These are phyloP conservation scores for Geotrichum histeridarum DNA, from an alignment of 1,139 yeast species.

Conservation along the genomic window DNA sequence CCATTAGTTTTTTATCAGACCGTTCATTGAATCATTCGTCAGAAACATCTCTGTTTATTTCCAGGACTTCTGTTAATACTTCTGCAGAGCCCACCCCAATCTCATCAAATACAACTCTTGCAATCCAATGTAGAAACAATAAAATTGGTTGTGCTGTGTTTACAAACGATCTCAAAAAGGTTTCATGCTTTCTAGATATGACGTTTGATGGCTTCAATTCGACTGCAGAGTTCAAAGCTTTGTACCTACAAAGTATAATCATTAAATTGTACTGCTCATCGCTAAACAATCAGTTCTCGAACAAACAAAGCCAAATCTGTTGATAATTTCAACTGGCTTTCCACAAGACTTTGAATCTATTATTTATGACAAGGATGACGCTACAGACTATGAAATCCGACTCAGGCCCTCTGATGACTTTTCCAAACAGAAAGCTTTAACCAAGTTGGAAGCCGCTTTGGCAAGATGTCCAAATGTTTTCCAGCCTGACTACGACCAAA, in stretches of 20 bases:
- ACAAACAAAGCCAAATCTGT: conserved; percentile 7
- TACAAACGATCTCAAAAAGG: conserved; percentile 3
- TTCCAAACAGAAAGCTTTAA: conserved; percentile 14
- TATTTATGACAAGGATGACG: conserved; percentile 12
- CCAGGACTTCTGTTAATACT: no score
- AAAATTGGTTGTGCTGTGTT: conserved; percentile 16
- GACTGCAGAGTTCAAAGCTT: conserved; percentile 6
- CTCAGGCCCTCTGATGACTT: conserved; percentile 18
- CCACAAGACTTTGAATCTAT: conserved; percentile 12
- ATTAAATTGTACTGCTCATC: no score
- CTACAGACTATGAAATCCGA: conserved; percentile 9
- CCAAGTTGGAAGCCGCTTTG: conserved; percentile 10
- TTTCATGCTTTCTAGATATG: conserved; percentile 15
- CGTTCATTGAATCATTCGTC: no score
- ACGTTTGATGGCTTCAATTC: conserved; percentile 3
- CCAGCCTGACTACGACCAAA: conserved; percentile 17
- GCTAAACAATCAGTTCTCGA: conserved; percentile 4
- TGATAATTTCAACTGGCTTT: conserved; percentile 13
- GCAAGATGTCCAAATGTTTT: conserved; percentile 13
- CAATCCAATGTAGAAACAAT: conserved; percentile 6
- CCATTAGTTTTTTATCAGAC: no score
- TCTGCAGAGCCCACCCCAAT: no score
- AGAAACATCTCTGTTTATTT: no score
- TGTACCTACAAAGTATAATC: conserved; percentile 12
- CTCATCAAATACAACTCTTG: not conserved